Conservation (phyloP, 805 yeast species). For the Yarrowia osloensis region DNA sequence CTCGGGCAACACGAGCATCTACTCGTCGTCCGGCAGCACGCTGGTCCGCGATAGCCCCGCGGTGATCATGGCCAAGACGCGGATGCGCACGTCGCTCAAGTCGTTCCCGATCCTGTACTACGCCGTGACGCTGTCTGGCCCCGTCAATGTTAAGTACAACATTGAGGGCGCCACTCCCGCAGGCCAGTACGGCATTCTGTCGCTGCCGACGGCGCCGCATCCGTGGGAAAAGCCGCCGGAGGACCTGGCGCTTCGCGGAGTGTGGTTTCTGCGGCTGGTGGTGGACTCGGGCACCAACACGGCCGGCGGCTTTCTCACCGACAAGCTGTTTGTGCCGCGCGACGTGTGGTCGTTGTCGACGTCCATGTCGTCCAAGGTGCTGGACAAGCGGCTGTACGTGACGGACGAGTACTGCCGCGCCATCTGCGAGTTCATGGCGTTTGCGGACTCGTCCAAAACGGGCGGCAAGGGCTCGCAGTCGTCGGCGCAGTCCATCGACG, state of each 20-base stretch:
- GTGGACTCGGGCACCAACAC: slow-evolving; percentile 29
- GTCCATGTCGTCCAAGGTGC: not conserved
- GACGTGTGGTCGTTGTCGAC: slow-evolving; percentile 19
- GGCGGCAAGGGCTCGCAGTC: not conserved
- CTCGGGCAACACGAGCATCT: not conserved
- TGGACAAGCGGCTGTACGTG: slow-evolving; percentile 19
- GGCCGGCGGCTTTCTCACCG: slow-evolving; percentile 27
- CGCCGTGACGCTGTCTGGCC: slow-evolving; percentile 14
- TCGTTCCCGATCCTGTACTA: slow-evolving; percentile 24
- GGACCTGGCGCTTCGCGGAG: slow-evolving; percentile 20
- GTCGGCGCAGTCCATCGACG: slow-evolving; percentile 2
- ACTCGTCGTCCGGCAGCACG: not conserved
- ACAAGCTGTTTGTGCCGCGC: slow-evolving; percentile 23
- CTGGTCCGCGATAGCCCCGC: not conserved
- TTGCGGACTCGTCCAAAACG: not conserved
- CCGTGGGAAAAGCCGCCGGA: slow-evolving; percentile 30
- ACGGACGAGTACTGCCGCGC: slow-evolving; percentile 25
- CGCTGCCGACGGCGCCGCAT: slow-evolving; percentile 15
- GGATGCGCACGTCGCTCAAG: slow-evolving; percentile 6
- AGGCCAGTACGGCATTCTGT: slow-evolving; percentile 24
- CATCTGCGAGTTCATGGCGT: slow-evolving; percentile 21
- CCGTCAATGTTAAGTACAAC: slow-evolving; percentile 28
- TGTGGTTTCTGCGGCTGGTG: slow-evolving; percentile 21
- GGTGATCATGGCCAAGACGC: not conserved
- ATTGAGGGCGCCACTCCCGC: slow-evolving; percentile 3